Base-by-base conservation (phyloP, 2,329 filamentous ascomycete genomes). In the Ampelomyces quisqualis region DNA sequence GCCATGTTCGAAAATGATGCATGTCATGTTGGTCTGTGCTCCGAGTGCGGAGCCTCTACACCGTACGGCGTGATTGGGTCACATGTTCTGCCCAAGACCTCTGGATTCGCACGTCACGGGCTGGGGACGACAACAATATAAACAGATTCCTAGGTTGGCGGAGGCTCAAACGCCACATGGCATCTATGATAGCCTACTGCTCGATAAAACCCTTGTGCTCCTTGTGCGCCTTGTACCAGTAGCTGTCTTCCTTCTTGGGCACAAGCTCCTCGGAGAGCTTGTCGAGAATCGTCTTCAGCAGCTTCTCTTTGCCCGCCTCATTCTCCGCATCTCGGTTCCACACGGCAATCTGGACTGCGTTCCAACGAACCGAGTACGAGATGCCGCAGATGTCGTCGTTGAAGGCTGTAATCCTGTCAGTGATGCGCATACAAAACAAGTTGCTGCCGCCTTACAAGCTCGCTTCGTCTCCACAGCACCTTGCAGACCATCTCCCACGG, bases 261-360 rank as follows among this genome's bases (percentile, higher is more conserved):
- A 76, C 76, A 53, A 95, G 72, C 63, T 93, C 86, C 1, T 77
- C 72, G 5, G 85, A 85, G 20, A 96, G 74, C 52, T 87, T 81
- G 36, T 84, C 79, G 33, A 95, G 73, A 37, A 95, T 83, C 33
- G 81, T 85, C 48, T 80, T 73, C 34, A 90, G 77, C 45, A 96
- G 77, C 49, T 76, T 80, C 63, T 91, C 82, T 55, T 93, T 80
- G 5, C 89, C 93, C 55, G 80, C 82, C 61, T 88, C 77, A 70
- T 93, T 90, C 45, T 82, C 84, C 15, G 84, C 84, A 61, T 95
- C 86, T 49, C 93, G 88, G 72, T 95, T 93, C 91, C 91, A 97
- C 61, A 97, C 81, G 56, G 87, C 86, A 65, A 96, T 85, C 50
- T 95, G 81, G 65, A 91, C 84, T 20, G 84, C 86, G 72, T 90